Evolutionary conservation across 108 stramenopile genomes (phyloP).

Genomic region (Cylindrotheca closterium): DNA sequence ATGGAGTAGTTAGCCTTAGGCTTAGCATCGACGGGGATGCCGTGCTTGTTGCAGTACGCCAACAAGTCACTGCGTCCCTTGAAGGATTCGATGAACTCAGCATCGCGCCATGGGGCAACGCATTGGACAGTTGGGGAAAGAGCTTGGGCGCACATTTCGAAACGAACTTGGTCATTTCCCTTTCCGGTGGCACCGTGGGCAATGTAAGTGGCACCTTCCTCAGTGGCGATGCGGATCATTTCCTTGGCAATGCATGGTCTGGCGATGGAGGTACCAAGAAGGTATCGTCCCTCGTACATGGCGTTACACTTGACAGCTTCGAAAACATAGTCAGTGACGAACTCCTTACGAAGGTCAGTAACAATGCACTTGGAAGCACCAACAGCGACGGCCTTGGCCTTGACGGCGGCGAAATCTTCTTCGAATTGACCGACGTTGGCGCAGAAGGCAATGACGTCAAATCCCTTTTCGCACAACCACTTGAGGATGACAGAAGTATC

Average conservation of each 20-base stretch:
- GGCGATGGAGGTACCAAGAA: slow-evolving; percentile 95
- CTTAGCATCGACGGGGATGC: slow-evolving; percentile 95
- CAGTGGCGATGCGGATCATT: slow-evolving; percentile 95
- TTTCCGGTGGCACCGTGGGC: slow-evolving; percentile 99
- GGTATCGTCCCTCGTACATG: slow-evolving; percentile 92
- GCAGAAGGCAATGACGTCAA: slow-evolving; percentile 96
- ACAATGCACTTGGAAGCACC: slow-evolving; percentile 90
- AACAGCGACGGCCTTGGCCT: slow-evolving; percentile 82
- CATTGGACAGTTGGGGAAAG: slow-evolving; percentile 91
- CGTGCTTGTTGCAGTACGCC: slow-evolving; percentile 94
- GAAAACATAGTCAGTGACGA: slow-evolving; percentile 95
- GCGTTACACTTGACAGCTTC: slow-evolving; percentile 94
- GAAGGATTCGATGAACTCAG: slow-evolving; percentile 93
- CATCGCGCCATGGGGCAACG: slow-evolving; percentile 98
- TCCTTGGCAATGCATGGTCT: slow-evolving; percentile 98
- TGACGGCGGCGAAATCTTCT: slow-evolving; percentile 83
- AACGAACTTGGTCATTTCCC: slow-evolving; percentile 99
- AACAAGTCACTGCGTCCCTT: slow-evolving; percentile 94
- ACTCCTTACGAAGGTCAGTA: slow-evolving; percentile 94
- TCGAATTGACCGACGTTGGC: slow-evolving; percentile 94
- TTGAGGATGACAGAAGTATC: slow-evolving; percentile 98
- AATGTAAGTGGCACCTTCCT: slow-evolving; percentile 90
- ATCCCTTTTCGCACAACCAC: slow-evolving; percentile 98
- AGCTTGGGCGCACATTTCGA: slow-evolving; percentile 99
- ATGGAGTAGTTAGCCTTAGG: slow-evolving; percentile 96